Percentiles rank a stretch among this genome's conserved stretches.
Evolutionary conservation across 192 early-diverging fungal species (phyloP).

Genomic region (Phlyctochytrium planicorne): DNA sequence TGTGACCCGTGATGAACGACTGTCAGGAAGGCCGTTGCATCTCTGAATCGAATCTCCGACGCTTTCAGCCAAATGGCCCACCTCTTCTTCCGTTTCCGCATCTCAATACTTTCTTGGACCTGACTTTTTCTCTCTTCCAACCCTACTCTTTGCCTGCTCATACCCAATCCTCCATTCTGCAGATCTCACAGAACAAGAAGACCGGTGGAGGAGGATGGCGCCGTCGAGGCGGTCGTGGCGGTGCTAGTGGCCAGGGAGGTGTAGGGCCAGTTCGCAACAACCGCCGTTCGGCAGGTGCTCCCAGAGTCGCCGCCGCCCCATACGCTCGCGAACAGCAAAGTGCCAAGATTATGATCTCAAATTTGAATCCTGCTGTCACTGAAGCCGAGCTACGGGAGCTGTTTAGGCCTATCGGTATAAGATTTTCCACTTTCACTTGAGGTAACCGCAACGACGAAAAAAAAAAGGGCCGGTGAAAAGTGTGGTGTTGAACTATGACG

Average conservation of each 20-base stretch:
- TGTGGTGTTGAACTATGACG: slow-evolving; percentile 43
- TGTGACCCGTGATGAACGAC: no score
- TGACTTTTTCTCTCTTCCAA: no score
- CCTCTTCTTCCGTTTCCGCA: no score
- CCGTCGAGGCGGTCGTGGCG: slow-evolving; percentile 11
- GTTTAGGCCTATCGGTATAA: slow-evolving; percentile 44
- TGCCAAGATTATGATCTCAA: slow-evolving; percentile 41
- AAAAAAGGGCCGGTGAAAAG: slow-evolving; percentile 41
- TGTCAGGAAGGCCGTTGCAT: no score
- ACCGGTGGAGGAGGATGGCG: slow-evolving; percentile 7
- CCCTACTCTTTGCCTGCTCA: no score
- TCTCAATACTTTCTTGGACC: no score
- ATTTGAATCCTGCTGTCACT: slow-evolving; percentile 41
- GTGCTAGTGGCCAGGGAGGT: slow-evolving; percentile 11
- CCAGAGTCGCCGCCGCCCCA: slow-evolving; percentile 11
- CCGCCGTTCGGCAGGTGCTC: slow-evolving; percentile 2
- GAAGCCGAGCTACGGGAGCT: slow-evolving; percentile 43
- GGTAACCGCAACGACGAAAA: slow-evolving; percentile 3
- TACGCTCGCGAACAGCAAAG: slow-evolving; percentile 2
- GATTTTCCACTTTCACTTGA: slow-evolving; percentile 5
- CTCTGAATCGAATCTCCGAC: no score
- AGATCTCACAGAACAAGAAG: slow-evolving; percentile 26
- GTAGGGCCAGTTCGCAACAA: slow-evolving; percentile 23
- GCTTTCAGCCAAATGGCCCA: no score
- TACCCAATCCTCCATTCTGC: no score